A percentile compares a stretch with the other conserved stretches of the same genome.
phyloP scores from a whole-genome alignment of 345 rosid species.

The Angophora floribunda region DNA sequence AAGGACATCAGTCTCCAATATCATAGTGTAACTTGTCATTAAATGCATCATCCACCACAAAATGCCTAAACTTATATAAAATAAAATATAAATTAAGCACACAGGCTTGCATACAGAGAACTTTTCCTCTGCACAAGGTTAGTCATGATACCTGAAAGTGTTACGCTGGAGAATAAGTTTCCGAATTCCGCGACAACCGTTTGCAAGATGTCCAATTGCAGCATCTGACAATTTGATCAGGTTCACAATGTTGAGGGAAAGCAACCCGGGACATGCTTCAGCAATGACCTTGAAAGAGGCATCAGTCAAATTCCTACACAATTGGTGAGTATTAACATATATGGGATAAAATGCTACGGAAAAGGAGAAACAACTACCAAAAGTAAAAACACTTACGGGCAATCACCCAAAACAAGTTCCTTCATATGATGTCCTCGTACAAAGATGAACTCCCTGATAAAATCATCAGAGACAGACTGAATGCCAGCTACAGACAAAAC shows the following conservation, averaged over 20 bases:
- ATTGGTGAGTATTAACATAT: slow-evolving; percentile 3
- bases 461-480: slow-evolving; percentile 50
- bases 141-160: slow-evolving; percentile 44
- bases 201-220: slow-evolving; percentile 70
- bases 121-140: neutral
- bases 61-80: neutral
- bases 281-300: slow-evolving; percentile 61
- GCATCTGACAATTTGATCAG: slow-evolving; percentile 70
- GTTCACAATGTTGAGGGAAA: slow-evolving; percentile 54
- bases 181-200: slow-evolving; percentile 52
- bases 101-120: neutral
- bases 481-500: slow-evolving; percentile 64
- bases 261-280: slow-evolving; percentile 48
- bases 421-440: slow-evolving; percentile 49
- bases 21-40: neutral
- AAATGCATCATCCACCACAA: neutral
- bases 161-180: slow-evolving; percentile 59
- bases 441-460: slow-evolving; percentile 28
- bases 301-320: slow-evolving; percentile 75
- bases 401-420: slow-evolving; percentile 58
- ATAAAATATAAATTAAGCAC: neutral
- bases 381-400: slow-evolving; percentile 41
- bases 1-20: neutral
- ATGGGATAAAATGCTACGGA: neutral
- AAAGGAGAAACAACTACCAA: neutral